Percentiles rank a stretch among this genome's conserved stretches.
Evolutionary conservation across 192 early-diverging fungal genomes (phyloP).

Genomic region (Coemansia sp.): DNA sequence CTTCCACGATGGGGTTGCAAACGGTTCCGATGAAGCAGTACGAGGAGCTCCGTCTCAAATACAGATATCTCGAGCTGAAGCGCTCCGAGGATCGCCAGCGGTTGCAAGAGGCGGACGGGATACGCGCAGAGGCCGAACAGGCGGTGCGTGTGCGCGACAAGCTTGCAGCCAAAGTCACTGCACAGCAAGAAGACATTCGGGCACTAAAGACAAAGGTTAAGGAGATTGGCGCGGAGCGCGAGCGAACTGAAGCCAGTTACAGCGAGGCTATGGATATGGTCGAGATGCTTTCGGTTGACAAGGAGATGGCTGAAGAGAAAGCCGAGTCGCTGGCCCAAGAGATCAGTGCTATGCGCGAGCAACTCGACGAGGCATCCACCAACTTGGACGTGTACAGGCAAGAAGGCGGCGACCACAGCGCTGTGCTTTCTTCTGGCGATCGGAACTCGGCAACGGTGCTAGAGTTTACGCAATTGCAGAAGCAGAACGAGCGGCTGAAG

Average conservation of each 20-base stretch:
- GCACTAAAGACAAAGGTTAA: constrained; percentile 61
- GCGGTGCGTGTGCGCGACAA: constrained; percentile 64
- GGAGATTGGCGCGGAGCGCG: constrained; percentile 60
- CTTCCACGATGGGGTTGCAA: constrained; percentile 16
- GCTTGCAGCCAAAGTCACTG: constrained; percentile 64
- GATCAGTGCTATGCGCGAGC: constrained; percentile 68
- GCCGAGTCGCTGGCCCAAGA: constrained; percentile 77
- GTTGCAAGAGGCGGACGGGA: constrained; percentile 68
- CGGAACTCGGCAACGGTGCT: constrained; percentile 24
- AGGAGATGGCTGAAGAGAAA: constrained; percentile 88
- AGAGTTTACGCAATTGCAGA: constrained; percentile 67
- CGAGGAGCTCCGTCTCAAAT: constrained; percentile 77
- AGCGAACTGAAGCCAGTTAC: constrained; percentile 65
- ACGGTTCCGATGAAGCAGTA: constrained; percentile 68
- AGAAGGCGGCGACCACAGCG: constrained; percentile 15
- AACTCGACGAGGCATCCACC: constrained; percentile 72
- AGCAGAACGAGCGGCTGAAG: constrained; percentile 85
- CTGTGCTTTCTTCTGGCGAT: neutral
- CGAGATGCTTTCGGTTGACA: constrained; percentile 87
- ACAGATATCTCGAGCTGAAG: constrained; percentile 75
- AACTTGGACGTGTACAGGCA: constrained; percentile 58
- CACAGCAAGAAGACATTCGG: constrained; percentile 72
- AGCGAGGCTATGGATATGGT: constrained; percentile 72
- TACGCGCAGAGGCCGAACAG: constrained; percentile 72
- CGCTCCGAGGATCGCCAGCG: constrained; percentile 77